A percentile compares a stretch with the other conserved stretches of the same genome.
Conservation (phyloP, 768 basidiomycete genomes). For the Pleurotus giganteus region DNA sequence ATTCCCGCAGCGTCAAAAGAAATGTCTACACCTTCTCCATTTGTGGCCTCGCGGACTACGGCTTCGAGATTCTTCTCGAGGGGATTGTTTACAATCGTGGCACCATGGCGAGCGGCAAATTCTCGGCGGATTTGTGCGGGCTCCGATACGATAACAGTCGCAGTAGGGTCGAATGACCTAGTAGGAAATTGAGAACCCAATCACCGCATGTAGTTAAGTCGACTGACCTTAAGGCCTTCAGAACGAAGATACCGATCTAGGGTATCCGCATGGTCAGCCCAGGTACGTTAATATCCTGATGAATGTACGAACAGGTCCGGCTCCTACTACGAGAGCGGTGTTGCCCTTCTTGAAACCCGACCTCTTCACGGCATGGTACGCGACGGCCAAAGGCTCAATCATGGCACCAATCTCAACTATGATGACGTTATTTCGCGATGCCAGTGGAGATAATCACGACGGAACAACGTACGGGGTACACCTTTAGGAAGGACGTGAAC, state of each 20-base stretch:
- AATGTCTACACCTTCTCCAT: constrained; percentile 37
- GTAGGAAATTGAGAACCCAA: neutral
- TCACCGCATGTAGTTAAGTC: neutral
- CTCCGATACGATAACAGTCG: constrained; percentile 37
- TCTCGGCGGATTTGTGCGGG: constrained; percentile 35
- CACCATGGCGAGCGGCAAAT: constrained; percentile 34
- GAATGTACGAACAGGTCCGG: constrained; percentile 37
- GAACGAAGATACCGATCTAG: constrained; percentile 37
- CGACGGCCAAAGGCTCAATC: constrained; percentile 46
- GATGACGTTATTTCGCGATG: neutral
- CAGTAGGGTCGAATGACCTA: constrained; percentile 26
- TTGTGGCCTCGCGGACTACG: constrained; percentile 24
- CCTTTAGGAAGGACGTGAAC: constrained; percentile 37
- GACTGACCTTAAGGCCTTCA: constrained; percentile 35
- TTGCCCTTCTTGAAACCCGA: constrained; percentile 35
- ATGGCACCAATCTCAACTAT: constrained; percentile 47
- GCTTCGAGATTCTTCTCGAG: constrained; percentile 22
- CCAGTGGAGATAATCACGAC: neutral
- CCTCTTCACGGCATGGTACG: constrained; percentile 42
- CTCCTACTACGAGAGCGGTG: constrained; percentile 39
- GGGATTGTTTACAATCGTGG: constrained; percentile 36
- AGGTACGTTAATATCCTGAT: neutral
- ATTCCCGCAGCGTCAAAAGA: constrained; percentile 47
- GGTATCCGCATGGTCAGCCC: neutral
- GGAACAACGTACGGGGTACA: constrained; percentile 31